These are phyloP conservation scores for Fomitopsis betulina DNA, from an alignment of 1,284 basidiomycete genomes.

Conservation along the genomic window DNA sequence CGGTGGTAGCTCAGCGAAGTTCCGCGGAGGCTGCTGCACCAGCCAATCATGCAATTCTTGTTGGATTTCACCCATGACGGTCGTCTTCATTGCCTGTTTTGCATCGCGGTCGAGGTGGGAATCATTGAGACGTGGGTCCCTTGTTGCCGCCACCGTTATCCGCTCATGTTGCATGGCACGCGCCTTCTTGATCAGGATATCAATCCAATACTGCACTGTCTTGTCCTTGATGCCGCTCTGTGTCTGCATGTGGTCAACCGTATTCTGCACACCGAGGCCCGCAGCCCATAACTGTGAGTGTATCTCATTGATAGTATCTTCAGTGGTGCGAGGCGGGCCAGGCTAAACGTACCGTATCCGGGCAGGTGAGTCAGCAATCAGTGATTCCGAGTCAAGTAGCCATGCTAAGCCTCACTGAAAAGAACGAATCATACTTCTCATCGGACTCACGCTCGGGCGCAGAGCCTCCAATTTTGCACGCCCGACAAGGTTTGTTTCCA, in stretches of 20 bases:
- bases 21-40: neutral
- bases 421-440: constrained; percentile 3
- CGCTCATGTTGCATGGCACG: neutral
- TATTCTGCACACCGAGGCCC: neutral
- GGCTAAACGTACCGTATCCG: neutral
- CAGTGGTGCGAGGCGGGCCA: neutral
- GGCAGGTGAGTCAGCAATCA: neutral
- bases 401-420: neutral
- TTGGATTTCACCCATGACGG: neutral
- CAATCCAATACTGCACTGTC: neutral
- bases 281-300: neutral
- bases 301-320: neutral
- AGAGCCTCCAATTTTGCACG: constrained; percentile 19
- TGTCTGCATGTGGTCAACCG: neutral
- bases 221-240: neutral
- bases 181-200: neutral
- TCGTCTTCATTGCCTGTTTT: neutral
- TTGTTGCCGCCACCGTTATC: neutral
- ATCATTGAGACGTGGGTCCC: neutral
- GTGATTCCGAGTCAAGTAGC: too few relatives aligned
- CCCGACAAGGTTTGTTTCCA: constrained; percentile 11
- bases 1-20: neutral
- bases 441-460: constrained; percentile 18
- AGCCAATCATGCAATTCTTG: neutral
- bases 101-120: neutral